Evolutionary conservation across 2,329 filamentous ascomycete species (phyloP), one percentile per base, ranked within the genome.

Genomic region (Colletotrichum trifolii): DNA sequence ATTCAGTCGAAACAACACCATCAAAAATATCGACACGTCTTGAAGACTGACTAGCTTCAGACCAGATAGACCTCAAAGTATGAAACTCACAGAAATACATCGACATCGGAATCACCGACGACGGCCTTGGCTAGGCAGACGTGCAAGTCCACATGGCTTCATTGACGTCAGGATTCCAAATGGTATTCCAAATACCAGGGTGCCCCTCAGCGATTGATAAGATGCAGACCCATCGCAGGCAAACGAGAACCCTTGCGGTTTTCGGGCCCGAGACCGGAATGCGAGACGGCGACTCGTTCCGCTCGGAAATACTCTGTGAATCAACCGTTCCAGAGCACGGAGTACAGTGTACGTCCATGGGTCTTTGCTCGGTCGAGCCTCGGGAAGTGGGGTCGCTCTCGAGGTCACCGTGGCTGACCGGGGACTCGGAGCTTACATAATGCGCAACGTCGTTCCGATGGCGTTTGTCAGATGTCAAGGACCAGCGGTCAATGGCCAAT

Each of bases 391-490:
- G 39, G 52, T 15, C 8, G 4, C 3, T 9, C 11, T 57, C 46
- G 53, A 49, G 48, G 39, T 17, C n/a, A 12, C 46, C 45, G 52
- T 3, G 25, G 25, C 25, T 25, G 25, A 25, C 25, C 40, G 34
- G 46, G 45, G 39, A 36, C 50, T 55, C 35, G 57, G 52, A n/a
- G 63, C 39, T 62, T 65, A 65, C 15, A 15, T 65, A 65, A 65
- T 61, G 35, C 25, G 33, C 43, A n/a, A 25, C 50, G 45, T 39
- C n/a, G 39, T 25, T 53, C 62, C 58, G 58, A 53, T 62, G 15
- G n/a, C 62, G 58, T 46, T 64, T 42, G 17, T 47, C 45, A 47
- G 3, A 8, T 13, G 13, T n/a, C n/a, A 46, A 46, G 15, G 43
- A 33, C 15, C 45, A 47, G 3, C 9, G 40, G 13, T n/a, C 13